Evolutionary conservation across 2,329 filamentous ascomycete species (phyloP), one percentile per base, ranked within the genome.

Genomic region (Zasmidium cellare): DNA sequence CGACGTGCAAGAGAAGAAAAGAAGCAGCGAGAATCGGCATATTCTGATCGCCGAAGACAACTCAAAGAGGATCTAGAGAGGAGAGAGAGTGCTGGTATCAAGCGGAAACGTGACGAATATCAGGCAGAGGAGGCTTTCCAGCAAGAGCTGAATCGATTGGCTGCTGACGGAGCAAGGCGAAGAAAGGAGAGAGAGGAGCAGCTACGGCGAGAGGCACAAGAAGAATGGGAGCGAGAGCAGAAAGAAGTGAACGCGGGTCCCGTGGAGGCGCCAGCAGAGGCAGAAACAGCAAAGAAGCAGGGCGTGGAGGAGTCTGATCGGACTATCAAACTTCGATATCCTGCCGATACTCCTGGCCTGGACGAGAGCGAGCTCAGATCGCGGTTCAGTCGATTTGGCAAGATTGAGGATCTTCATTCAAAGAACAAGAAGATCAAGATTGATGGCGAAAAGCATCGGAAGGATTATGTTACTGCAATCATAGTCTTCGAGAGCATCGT

Each of bases 51-150:
- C 49, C 84, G 87, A 74, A 81, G 89, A 66, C 80, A 89, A 65
- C 89, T 96, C 83, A 89, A 90, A 64, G 91, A 96, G 69, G 92
- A 97, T 70, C 77, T 97, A 51, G 92, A 96, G 76, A 83, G 85
- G 23, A 80, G 89, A 19, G 93, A 96, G 74, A 79, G 83, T 25
- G 66, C 69, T 3, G 59, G 74, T 18, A 75, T 79, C 63, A 73
- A 79, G 58, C 75, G 80, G 52, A 74, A 77, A n/a, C 72, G 74
- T 1, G 76, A 75, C 31, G 77, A 77, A 41, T 68, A 69, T 52
- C 74, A 71, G 31, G 78, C 79, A 25, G 86, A 87, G 2, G 79
- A 86, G 52, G 87, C 85, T 70, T 77, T 84, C 46, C 77, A 84
- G 60, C 82, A 82, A 47, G 75, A 82, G 73, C 75, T 73, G 31